Evolutionary conservation across 805 yeast species (phyloP).

Genomic region (Crinitomyces ghanaensis): DNA sequence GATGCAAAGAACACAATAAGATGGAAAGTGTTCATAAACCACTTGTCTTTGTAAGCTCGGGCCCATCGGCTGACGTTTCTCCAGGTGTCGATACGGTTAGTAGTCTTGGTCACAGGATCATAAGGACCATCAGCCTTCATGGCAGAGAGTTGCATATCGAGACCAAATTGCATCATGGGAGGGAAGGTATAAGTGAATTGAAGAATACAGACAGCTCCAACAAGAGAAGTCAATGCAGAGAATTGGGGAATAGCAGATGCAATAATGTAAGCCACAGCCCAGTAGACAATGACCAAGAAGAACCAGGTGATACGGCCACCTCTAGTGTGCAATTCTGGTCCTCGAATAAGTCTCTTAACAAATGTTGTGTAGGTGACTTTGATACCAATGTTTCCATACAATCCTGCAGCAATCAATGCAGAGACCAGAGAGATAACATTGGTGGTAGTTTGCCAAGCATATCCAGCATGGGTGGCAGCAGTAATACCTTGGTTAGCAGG

Average conservation of each 20-base stretch:
- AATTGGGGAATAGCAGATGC: slow-evolving; percentile 37
- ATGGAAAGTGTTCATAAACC: slow-evolving; percentile 15
- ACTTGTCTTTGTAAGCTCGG: slow-evolving; percentile 22
- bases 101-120: slow-evolving; percentile 15
- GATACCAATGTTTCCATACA: slow-evolving; percentile 37
- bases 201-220: slow-evolving; percentile 35
- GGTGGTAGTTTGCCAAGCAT: slow-evolving; percentile 29
- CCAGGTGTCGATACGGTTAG: slow-evolving; percentile 23
- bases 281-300: slow-evolving; percentile 29
- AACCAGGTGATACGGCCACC: slow-evolving; percentile 30
- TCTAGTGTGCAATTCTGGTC: slow-evolving; percentile 26
- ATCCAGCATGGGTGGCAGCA: slow-evolving; percentile 17
- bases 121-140: slow-evolving; percentile 21
- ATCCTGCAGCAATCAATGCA: slow-evolving; percentile 34
- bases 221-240: slow-evolving; percentile 28
- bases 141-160: slow-evolving; percentile 20
- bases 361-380: slow-evolving; percentile 35
- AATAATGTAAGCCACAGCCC: slow-evolving; percentile 34
- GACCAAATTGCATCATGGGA: slow-evolving; percentile 17
- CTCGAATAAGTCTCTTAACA: slow-evolving; percentile 23
- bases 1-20: slow-evolving; percentile 24
- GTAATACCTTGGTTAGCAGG: slow-evolving; percentile 37
- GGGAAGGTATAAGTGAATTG: slow-evolving; percentile 39
- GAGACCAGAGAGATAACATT: slow-evolving; percentile 30
- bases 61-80: slow-evolving; percentile 26